Evolutionary conservation across 768 basidiomycete species (phyloP).

Genomic region (Cubamyces sp.): DNA sequence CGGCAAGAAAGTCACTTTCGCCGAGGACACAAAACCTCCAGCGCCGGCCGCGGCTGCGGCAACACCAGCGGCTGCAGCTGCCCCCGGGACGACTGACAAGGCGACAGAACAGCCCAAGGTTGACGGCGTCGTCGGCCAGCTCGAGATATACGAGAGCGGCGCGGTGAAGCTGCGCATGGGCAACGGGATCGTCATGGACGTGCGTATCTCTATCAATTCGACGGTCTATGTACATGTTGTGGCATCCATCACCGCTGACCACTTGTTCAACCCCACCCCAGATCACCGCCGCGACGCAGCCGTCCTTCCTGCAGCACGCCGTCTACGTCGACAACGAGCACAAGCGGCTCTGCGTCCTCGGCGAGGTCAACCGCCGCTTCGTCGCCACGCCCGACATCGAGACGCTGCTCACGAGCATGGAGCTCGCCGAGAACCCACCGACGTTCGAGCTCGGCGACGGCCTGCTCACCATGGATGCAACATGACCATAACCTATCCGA

Average conservation of each 20-base stretch:
- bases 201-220: slow-evolving; percentile 42
- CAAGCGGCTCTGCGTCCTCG: slow-evolving; percentile 71
- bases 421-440: slow-evolving; percentile 46
- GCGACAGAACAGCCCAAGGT: slow-evolving; percentile 44
- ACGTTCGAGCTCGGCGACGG: slow-evolving; percentile 44
- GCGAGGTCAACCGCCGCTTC: slow-evolving; percentile 87
- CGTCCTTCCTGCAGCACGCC: slow-evolving; percentile 89
- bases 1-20: slow-evolving; percentile 65
- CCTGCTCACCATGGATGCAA: slow-evolving; percentile 59
- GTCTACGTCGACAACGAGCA: slow-evolving; percentile 66
- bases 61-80: slow-evolving; percentile 17
- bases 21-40: slow-evolving; percentile 59
- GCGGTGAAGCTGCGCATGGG: slow-evolving; percentile 83
- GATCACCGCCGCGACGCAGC: slow-evolving; percentile 82
- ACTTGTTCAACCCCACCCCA: slow-evolving; percentile 33
- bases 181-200: slow-evolving; percentile 84
- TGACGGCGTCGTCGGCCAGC: slow-evolving; percentile 81
- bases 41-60: slow-evolving; percentile 37
- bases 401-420: slow-evolving; percentile 67
- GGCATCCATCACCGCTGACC: not conserved
- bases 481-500: slow-evolving; percentile 12
- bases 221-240: not conserved
- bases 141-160: slow-evolving; percentile 87
- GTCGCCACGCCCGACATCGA: slow-evolving; percentile 86
- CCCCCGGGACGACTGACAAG: slow-evolving; percentile 30